A percentile compares a stretch with the other conserved stretches of the same genome.
These are phyloP conservation scores for Coemansia sp. DNA, from an alignment of 192 early-diverging fungal species.

Conservation along the genomic window DNA sequence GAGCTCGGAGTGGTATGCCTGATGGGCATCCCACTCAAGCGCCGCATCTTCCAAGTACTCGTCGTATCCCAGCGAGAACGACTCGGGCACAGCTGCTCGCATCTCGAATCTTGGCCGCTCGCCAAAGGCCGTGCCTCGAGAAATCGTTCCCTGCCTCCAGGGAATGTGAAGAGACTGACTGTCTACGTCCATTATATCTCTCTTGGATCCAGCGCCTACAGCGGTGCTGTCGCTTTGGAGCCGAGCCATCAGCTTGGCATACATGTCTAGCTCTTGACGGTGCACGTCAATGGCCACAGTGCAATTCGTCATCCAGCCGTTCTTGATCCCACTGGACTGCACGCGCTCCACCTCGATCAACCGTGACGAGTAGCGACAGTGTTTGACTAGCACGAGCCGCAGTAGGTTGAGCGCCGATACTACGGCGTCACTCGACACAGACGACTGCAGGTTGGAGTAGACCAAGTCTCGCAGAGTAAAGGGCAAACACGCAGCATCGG, in stretches of 20 bases:
- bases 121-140: conserved; percentile 3
- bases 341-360: conserved; percentile 74
- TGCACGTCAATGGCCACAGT: conserved; percentile 54
- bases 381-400: conserved; percentile 71
- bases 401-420: conserved; percentile 83
- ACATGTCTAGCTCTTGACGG: conserved; percentile 58
- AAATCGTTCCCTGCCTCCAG: conserved; percentile 28
- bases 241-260: conserved; percentile 52
- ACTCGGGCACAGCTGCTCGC: conserved; percentile 40
- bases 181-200: conserved; percentile 25
- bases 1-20: conserved; percentile 47
- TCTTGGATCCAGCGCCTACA: conserved; percentile 1
- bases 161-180: conserved; percentile 38
- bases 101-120: conserved; percentile 26
- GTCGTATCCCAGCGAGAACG: conserved; percentile 53
- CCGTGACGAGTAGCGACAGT: conserved; percentile 78
- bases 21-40: conserved; percentile 52
- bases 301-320: conserved; percentile 55
- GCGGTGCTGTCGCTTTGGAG: conserved; percentile 31
- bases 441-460: conserved; percentile 85
- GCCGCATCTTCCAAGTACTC: conserved; percentile 63
- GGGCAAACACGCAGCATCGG: conserved; percentile 25
- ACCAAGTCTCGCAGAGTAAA: conserved; percentile 85
- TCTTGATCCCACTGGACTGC: conserved; percentile 27
- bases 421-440: conserved; percentile 81